Percentiles rank a stretch among this genome's conserved stretches.
phyloP scores from a whole-genome alignment of 2,329 filamentous ascomycete genomes.

The Sordariomycetes sp. region DNA sequence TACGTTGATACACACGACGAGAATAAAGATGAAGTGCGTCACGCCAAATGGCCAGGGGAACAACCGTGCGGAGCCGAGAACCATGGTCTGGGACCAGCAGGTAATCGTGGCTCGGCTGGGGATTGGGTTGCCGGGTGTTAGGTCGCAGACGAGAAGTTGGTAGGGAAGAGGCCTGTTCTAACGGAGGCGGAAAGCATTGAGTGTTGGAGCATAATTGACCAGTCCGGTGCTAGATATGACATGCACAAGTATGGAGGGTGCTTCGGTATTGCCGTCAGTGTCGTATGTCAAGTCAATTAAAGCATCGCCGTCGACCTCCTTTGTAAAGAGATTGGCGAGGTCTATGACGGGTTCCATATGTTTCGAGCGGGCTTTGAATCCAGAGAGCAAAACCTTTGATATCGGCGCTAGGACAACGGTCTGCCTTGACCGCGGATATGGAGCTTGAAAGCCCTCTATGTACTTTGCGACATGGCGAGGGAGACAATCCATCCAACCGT shows the following conservation, averaged over 20 bases:
- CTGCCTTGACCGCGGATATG: conserved; percentile 17
- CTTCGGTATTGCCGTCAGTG: neutral
- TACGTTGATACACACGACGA: conserved; percentile 22
- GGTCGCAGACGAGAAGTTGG: conserved; percentile 14
- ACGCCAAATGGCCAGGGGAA: conserved; percentile 35
- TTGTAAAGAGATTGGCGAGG: conserved; percentile 9
- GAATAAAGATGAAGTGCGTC: conserved; percentile 31
- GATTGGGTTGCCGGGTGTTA: neutral
- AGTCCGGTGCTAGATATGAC: conserved; percentile 46
- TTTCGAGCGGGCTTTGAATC: conserved; percentile 25
- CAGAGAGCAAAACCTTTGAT: conserved; percentile 28
- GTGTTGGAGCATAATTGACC: conserved; percentile 34
- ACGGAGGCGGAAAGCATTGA: conserved; percentile 29
- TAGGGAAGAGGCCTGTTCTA: conserved; percentile 28
- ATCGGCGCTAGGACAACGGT: conserved; percentile 9
- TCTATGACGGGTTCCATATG: conserved; percentile 31
- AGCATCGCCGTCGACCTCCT: neutral
- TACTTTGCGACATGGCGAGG: conserved; percentile 44
- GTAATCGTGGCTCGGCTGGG: neutral
- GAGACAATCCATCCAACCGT: conserved; percentile 42
- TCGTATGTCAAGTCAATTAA: neutral
- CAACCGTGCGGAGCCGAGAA: conserved; percentile 29
- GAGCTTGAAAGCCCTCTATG: conserved; percentile 31
- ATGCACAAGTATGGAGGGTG: conserved; percentile 28
- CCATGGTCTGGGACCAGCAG: conserved; percentile 37